Percentiles rank a stretch among this genome's conserved stretches.
Evolutionary conservation across 2,329 filamentous ascomycete genomes (phyloP).

Genomic region (Cytospora paraplurivora): DNA sequence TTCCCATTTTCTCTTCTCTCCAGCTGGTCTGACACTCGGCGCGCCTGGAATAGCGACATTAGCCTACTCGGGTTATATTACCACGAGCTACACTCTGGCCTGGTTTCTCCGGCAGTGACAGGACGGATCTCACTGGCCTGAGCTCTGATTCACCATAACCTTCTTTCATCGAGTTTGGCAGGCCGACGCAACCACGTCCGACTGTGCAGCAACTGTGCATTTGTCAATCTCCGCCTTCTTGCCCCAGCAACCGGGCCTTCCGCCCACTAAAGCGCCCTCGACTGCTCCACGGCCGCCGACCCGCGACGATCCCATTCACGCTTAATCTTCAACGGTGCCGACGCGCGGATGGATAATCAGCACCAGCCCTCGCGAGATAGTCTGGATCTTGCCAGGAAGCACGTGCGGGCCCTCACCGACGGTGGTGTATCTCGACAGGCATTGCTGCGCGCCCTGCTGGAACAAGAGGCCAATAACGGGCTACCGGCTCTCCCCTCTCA

Average conservation of each 20-base stretch:
- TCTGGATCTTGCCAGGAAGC: constrained; percentile 37
- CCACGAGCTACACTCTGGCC: constrained; percentile 19
- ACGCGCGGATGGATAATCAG: constrained; percentile 33
- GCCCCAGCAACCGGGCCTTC: constrained; percentile 5
- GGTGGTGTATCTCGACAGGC: constrained; percentile 38
- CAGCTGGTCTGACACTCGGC: constrained; percentile 27
- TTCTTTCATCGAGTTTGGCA: constrained; percentile 16
- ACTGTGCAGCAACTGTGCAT: not conserved
- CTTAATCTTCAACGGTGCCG: constrained; percentile 1
- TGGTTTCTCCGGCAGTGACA: constrained; percentile 18
- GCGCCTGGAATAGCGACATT: constrained; percentile 17
- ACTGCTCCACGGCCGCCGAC: constrained; percentile 10
- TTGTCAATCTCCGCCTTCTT: constrained; percentile 13
- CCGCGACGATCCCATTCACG: constrained; percentile 10
- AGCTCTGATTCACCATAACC: constrained; percentile 16
- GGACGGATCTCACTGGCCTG: constrained; percentile 26
- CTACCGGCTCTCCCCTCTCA: constrained; percentile 22
- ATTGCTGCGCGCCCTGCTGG: constrained; percentile 38
- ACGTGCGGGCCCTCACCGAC: constrained; percentile 38
- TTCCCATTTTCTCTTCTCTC: constrained; percentile 28
- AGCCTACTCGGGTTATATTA: constrained; percentile 13
- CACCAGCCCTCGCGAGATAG: constrained; percentile 34
- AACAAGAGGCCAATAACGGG: constrained; percentile 32
- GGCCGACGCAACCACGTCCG: constrained; percentile 7
- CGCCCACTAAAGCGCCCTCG: constrained; percentile 7